Percentiles rank a stretch among this genome's conserved stretches.
Conservation (phyloP, 257 asterid species). For the Fraxinus anomala region DNA sequence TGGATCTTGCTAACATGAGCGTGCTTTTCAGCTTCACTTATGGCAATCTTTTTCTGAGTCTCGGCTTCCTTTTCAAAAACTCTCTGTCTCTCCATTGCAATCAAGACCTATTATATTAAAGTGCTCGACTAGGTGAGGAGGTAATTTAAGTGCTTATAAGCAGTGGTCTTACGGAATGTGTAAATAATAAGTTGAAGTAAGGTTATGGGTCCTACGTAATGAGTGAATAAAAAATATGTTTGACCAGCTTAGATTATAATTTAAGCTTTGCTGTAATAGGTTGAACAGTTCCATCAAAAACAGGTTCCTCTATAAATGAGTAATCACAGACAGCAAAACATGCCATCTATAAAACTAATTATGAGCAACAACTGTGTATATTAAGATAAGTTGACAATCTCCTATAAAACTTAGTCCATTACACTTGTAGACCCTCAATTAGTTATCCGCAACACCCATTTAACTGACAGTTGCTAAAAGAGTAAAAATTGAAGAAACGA, state of each 20-base stretch:
- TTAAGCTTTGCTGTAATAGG: not conserved
- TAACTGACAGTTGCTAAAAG: not conserved
- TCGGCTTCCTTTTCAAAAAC: constrained; percentile 99
- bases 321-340: too few relatives aligned
- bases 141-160: not conserved
- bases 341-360: too few relatives aligned
- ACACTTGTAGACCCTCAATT: too few relatives aligned
- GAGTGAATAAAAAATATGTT: too few relatives aligned
- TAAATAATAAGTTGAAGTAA: too few relatives aligned
- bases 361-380: too few relatives aligned
- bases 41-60: constrained; percentile 85
- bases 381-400: too few relatives aligned
- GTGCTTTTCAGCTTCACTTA: constrained; percentile 90
- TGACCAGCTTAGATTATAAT: too few relatives aligned
- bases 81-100: constrained; percentile 87
- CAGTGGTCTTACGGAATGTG: too few relatives aligned
- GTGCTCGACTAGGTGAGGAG: constrained; percentile 2
- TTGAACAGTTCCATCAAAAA: not conserved
- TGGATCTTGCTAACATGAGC: constrained; percentile 94
- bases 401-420: too few relatives aligned
- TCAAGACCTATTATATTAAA: constrained; percentile 62
- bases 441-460: not conserved
- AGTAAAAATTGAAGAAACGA: constrained; percentile 11
- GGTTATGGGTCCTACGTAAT: too few relatives aligned
- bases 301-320: constrained; percentile 2